Percentiles rank a stretch among this genome's conserved stretches.
phyloP scores from a whole-genome alignment of 495 filamentous ascomycete species.

The Penicillium salamii region DNA sequence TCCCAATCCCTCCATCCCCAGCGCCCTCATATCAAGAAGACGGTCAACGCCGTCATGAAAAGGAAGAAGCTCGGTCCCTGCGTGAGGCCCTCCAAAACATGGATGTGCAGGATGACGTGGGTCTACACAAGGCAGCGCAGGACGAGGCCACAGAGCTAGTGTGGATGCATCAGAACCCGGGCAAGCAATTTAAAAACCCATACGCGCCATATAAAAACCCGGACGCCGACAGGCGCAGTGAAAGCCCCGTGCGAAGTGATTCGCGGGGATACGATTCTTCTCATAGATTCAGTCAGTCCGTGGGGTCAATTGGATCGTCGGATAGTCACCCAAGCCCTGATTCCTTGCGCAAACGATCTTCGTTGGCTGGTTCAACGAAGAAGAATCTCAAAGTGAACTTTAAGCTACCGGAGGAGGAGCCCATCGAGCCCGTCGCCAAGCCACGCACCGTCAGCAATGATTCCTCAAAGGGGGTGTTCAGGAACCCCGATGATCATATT shows the following conservation, averaged over 20 bases:
- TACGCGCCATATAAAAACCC: slow-evolving; percentile 59
- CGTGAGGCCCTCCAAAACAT: slow-evolving; percentile 79
- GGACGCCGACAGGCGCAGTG: slow-evolving; percentile 23
- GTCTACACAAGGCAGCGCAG: slow-evolving; percentile 71
- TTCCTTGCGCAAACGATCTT: slow-evolving; percentile 15
- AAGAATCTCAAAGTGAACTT: slow-evolving; percentile 46
- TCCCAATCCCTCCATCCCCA: slow-evolving; percentile 34
- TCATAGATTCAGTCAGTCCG: slow-evolving; percentile 17
- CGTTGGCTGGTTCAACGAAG: slow-evolving; percentile 21
- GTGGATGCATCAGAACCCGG: slow-evolving; percentile 74
- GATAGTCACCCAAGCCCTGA: slow-evolving; percentile 25
- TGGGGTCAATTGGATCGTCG: slow-evolving; percentile 23
- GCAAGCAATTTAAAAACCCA: slow-evolving; percentile 49
- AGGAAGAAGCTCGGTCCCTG: slow-evolving; percentile 74
- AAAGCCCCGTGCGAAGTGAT: slow-evolving; percentile 59
- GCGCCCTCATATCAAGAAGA: slow-evolving; percentile 73
- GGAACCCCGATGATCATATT: slow-evolving; percentile 73
- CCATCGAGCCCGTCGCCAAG: slow-evolving; percentile 16
- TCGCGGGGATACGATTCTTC: slow-evolving; percentile 39
- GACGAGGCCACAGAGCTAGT: slow-evolving; percentile 86
- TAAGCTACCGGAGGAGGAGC: slow-evolving; percentile 31
- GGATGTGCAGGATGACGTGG: slow-evolving; percentile 66
- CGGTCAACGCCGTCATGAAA: slow-evolving; percentile 79
- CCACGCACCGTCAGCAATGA: slow-evolving; percentile 38
- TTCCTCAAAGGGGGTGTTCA: slow-evolving; percentile 43